Percentiles rank a stretch among this genome's conserved stretches.
phyloP scores from a whole-genome alignment of 2,329 filamentous ascomycete genomes.

The Lasiodiplodia gonubiensis region DNA sequence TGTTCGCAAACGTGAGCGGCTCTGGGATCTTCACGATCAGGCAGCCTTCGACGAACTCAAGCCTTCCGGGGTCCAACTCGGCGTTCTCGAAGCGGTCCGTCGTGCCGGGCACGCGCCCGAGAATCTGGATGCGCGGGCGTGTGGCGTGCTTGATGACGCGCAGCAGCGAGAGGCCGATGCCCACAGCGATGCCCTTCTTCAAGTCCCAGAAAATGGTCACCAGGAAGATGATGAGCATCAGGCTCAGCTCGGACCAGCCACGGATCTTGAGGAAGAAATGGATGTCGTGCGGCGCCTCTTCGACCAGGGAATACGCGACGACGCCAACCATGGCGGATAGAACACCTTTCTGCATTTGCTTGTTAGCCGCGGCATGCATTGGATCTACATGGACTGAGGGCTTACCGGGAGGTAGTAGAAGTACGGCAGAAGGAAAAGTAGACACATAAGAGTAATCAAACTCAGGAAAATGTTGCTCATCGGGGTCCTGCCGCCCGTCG shows the following conservation, averaged over 20 bases:
- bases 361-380: conserved; percentile 8
- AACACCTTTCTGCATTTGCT: conserved; percentile 75
- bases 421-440: conserved; percentile 83
- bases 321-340: conserved; percentile 93
- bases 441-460: conserved; percentile 78
- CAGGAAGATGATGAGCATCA: conserved; percentile 90
- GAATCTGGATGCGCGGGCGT: conserved; percentile 91
- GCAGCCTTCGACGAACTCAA: conserved; percentile 91
- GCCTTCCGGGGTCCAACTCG: conserved; percentile 69
- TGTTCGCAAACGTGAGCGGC: conserved; percentile 95
- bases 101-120: conserved; percentile 85
- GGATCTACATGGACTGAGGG: conserved; percentile 32
- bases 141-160: conserved; percentile 91
- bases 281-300: conserved; percentile 93
- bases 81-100: conserved; percentile 82
- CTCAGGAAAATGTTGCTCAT: conserved; percentile 92
- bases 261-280: conserved; percentile 85
- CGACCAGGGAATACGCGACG: conserved; percentile 90
- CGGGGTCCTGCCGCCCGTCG: conserved; percentile 88
- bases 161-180: conserved; percentile 87
- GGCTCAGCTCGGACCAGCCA: conserved; percentile 81
- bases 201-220: conserved; percentile 96
- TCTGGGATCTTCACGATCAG: conserved; percentile 98
- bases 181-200: conserved; percentile 89
- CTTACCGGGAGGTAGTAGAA: conserved; percentile 95